These are phyloP conservation scores for Candolleomyces eurysporus DNA, from an alignment of 768 basidiomycete genomes.

Conservation along the genomic window DNA sequence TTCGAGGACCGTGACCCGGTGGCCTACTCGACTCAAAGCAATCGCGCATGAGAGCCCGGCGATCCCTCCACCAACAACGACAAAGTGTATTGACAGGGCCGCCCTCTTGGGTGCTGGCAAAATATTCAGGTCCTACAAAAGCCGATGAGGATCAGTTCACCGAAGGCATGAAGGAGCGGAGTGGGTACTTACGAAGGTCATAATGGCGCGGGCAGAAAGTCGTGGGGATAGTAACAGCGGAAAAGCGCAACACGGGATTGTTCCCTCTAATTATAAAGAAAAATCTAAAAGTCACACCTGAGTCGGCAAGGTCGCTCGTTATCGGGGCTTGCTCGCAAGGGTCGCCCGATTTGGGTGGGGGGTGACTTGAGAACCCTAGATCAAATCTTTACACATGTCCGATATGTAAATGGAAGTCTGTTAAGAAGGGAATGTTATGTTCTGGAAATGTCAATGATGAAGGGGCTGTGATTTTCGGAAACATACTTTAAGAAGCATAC, in stretches of 20 bases:
- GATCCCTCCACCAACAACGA: constrained; percentile 43
- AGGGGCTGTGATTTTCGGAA: background rate
- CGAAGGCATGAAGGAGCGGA: background rate
- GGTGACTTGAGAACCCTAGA: background rate
- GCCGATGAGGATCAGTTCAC: too few species aligned
- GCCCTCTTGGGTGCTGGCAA: constrained; percentile 2
- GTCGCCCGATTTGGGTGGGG: background rate
- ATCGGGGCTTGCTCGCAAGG: background rate
- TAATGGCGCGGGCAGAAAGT: background rate
- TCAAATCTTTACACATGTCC: background rate
- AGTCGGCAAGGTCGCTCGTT: constrained; percentile 1
- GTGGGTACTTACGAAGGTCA: background rate
- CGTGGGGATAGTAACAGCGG: background rate
- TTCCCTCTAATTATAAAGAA: background rate
- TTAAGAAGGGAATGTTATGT: background rate
- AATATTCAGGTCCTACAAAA: background rate
- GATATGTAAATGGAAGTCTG: constrained; percentile 3
- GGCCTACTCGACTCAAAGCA: constrained; percentile 52
- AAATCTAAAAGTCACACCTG: constrained; percentile 2
- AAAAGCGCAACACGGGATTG: background rate
- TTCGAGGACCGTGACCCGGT: constrained; percentile 54
- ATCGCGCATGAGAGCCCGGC: constrained; percentile 55
- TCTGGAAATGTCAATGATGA: background rate
- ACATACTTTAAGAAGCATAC: too few species aligned
- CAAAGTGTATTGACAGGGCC: constrained; percentile 24